Evolutionary conservation across 1,284 basidiomycete species (phyloP), one percentile per base, ranked within the genome.

Genomic region (Ustilago hordei): DNA sequence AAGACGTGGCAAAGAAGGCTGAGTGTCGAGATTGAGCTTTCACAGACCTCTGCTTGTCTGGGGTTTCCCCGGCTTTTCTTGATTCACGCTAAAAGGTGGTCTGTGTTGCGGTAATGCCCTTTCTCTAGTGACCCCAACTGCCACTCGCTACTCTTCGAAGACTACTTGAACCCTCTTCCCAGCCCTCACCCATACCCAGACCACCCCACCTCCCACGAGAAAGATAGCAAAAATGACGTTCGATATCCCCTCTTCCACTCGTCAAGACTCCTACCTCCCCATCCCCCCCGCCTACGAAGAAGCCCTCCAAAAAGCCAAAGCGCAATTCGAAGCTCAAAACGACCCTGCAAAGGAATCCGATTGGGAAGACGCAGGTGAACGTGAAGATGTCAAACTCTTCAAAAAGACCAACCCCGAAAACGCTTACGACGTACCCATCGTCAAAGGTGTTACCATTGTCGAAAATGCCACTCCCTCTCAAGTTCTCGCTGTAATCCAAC

Each of bases 381-480:
- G 75, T 32, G 82, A 83, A 43, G 82, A 79, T 7, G 81, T 81
- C 53, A 68, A 79, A 50, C 69, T 83, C 41, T 75, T 58, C 69
- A 81, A 75, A 36, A 83, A 82, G 60, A 68, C 57, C 63, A 73
- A 81, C 61, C 67, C 78, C 12, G 78, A 80, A 31, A 77, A 82
- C 53, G 58, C 78, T 31, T 68, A 60, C 64, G 82, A 75, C 32
- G 69, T 83, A 1, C 82, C 82, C 58, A 70, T 75, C 64, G 80
- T 81, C 36, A 74, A 78, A 48, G 82, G 82, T 19, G 55, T 54
- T 19, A 81, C 81, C 17, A 19, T 78, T 15, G 78, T 84, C 52
- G 82, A 84, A 61, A 72, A 71, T 34, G 80, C 80, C 43, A 83
- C 82, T 2, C 82, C 82, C 9, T 62, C 75, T 8, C 69, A 84